Base-by-base conservation (phyloP, 2,329 filamentous ascomycete genomes). In the Aspergillus pseudoterreus region DNA sequence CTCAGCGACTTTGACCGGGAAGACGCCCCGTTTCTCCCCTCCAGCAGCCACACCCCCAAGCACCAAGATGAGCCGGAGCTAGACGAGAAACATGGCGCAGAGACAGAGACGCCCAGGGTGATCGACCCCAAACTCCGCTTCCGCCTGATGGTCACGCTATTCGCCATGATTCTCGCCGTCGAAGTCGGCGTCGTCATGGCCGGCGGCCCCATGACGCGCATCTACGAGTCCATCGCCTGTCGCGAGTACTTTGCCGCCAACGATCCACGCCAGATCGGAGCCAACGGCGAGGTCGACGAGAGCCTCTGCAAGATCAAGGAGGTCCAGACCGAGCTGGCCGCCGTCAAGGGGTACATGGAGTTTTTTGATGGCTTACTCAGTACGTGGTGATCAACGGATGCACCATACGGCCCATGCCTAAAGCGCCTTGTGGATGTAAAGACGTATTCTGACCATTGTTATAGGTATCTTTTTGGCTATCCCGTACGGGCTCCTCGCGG, bases 211-310 rank as follows among this genome's bases (percentile, higher is more conserved):
- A 69, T 71, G 57, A 77, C 75, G 6, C 73, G 76, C 45, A 71
- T 80, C 36, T 77, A 69, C 63, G 78, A 80, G 57, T 68, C 72
- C 19, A 78, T 79, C 46, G 69, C 75, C 32, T 80, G 77, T 58
- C 67, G 73, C 17, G 66, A 71, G 32, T 75, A 76, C 60, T 80
- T 74, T 55, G 47, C 65, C 33, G 57, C 64, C 27, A 61, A 70
- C 43, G 74, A 79, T 50, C 68, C 74, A 15, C 69, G 65, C n/a
- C 65, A 72, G 52, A 75, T 79, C 55, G 65, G 62, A 1, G 52
- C 59, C 8, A 64, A 72, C 53, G 74, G 75, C 11, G 65, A 68
- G 21, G 71, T 80, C 14, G 64, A 70, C 1, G 78, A 80, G 65
- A 64, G 68, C n/a, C 57, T 75, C 55, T 80, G 78, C 61, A 80